Percentiles rank a stretch among this genome's conserved stretches.
Evolutionary conservation across 139 green algal genomes (phyloP).

Genomic region (Gonium pectorale): DNA sequence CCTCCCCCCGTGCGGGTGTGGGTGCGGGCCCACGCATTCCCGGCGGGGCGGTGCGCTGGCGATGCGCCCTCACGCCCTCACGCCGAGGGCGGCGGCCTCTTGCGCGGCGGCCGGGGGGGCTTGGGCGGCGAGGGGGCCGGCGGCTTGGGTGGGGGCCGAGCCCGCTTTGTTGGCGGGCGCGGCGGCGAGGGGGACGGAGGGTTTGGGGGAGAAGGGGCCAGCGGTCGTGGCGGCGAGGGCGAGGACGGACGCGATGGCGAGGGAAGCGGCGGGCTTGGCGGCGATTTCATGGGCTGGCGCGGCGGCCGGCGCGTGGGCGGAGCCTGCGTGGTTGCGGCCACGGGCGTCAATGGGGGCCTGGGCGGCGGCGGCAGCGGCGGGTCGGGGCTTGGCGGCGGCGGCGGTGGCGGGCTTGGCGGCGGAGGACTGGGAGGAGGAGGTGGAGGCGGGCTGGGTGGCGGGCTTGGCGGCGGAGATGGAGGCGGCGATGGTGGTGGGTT

Average conservation of each 20-base stretch:
- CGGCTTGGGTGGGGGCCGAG: too few species aligned
- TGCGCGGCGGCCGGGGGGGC: too few species aligned
- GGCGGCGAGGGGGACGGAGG: neutral
- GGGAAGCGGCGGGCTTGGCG: neutral
- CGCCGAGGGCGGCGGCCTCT: too few species aligned
- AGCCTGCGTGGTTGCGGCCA: neutral
- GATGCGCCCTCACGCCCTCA: too few species aligned
- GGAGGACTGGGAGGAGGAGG: neutral
- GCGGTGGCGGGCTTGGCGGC: neutral
- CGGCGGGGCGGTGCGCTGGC: too few species aligned
- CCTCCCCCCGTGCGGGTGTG: too few species aligned
- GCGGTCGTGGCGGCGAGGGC: too few species aligned
- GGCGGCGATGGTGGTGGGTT: neutral
- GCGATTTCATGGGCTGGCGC: neutral
- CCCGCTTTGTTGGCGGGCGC: too few species aligned
- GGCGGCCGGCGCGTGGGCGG: neutral
- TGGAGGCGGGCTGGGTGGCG: neutral
- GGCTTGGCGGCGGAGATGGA: neutral
- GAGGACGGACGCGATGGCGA: neutral
- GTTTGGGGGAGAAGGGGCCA: too few species aligned
- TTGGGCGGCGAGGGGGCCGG: too few species aligned
- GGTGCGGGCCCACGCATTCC: too few species aligned
- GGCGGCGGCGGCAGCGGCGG: neutral
- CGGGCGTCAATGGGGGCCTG: neutral
- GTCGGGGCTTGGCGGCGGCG: slow-evolving; percentile 11